These are phyloP conservation scores for Scytalidium sp. DNA, from an alignment of 2,329 filamentous ascomycete species.

Conservation along the genomic window DNA sequence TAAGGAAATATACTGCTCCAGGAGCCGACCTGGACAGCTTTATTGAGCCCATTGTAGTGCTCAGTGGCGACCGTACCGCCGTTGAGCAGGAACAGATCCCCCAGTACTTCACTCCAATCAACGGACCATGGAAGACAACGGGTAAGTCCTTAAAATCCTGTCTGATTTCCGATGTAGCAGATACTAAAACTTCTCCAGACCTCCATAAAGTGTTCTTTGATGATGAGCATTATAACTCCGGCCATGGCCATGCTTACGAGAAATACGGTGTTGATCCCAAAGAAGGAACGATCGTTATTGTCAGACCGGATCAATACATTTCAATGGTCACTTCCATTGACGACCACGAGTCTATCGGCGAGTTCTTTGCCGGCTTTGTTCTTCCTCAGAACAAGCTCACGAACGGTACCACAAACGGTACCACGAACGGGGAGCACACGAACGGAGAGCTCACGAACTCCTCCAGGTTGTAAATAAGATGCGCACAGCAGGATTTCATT, in stretches of 20 bases:
- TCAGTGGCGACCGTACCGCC: constrained; percentile 43
- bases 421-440: no score
- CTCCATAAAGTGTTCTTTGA: constrained; percentile 57
- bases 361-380: constrained; percentile 32
- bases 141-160: constrained; percentile 32
- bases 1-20: constrained; percentile 39
- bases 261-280: constrained; percentile 48
- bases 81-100: constrained; percentile 53
- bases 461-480: no score
- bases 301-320: constrained; percentile 58
- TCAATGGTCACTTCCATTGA: constrained; percentile 33
- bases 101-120: constrained; percentile 51
- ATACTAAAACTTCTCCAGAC: constrained; percentile 33
- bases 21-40: constrained; percentile 46
- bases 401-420: neutral
- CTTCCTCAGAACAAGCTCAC: neutral
- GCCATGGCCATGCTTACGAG: constrained; percentile 56
- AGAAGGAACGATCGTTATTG: constrained; percentile 46
- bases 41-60: constrained; percentile 55
- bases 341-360: constrained; percentile 28
- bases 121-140: constrained; percentile 52
- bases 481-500: no score
- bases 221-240: constrained; percentile 51
- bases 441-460: no score
- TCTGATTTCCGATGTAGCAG: neutral